Conservation (phyloP, 495 filamentous ascomycete genomes). For the Neurospora pannonica region DNA sequence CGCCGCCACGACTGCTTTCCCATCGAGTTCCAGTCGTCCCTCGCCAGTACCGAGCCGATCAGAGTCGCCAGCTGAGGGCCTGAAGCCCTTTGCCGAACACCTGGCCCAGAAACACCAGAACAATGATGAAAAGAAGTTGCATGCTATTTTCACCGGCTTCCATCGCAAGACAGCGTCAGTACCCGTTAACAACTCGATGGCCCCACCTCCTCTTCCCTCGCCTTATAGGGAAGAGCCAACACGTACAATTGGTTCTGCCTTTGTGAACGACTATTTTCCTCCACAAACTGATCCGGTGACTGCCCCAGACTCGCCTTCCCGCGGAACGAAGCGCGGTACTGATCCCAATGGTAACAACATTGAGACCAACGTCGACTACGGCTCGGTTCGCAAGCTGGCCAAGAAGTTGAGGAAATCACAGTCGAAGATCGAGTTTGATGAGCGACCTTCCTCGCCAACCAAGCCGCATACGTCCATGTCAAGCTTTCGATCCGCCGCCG, state of each 20-base stretch:
- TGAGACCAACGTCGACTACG: slow-evolving; percentile 5
- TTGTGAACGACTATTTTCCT: not conserved
- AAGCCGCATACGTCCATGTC: slow-evolving; percentile 8
- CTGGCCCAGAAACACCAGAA: slow-evolving; percentile 3
- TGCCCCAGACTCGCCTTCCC: not conserved
- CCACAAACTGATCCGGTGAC: not conserved
- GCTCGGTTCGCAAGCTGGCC: slow-evolving; percentile 22
- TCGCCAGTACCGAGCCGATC: not conserved
- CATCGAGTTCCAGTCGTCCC: not conserved
- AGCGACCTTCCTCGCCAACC: not conserved
- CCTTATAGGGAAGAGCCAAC: not conserved
- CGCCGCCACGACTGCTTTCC: slow-evolving; percentile 2
- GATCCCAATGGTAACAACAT: slow-evolving; percentile 5
- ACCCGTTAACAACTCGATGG: not conserved
- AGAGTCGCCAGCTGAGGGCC: not conserved
- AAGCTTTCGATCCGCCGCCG: not conserved
- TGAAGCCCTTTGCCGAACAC: not conserved
- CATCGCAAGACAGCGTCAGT: not conserved
- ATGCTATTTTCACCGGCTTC: not conserved
- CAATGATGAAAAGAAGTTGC: not conserved
- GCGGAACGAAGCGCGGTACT: slow-evolving; percentile 21
- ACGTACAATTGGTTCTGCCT: not conserved
- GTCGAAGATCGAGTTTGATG: not conserved
- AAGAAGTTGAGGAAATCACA: slow-evolving; percentile 27
- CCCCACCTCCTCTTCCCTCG: not conserved